These are phyloP conservation scores for Castanea crenata DNA, from an alignment of 306 rosid genomes.

Conservation along the genomic window DNA sequence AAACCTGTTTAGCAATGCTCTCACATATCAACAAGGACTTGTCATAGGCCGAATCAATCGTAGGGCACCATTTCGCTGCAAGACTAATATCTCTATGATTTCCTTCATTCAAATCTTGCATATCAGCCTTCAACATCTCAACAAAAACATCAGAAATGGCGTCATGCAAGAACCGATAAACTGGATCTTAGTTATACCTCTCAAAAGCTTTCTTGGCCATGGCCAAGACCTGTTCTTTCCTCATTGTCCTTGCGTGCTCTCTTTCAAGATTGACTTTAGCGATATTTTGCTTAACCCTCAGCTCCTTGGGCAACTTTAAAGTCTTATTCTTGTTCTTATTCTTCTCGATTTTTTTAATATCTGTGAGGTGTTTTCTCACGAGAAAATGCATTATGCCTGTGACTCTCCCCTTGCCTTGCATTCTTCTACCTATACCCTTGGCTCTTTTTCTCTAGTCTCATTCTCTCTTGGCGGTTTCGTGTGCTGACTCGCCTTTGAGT, in stretches of 20 bases:
- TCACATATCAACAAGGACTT: constrained; percentile 58
- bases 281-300: no score
- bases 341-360: no score
- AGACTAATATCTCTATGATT: constrained; percentile 39
- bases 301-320: no score
- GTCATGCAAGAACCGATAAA: constrained; percentile 42
- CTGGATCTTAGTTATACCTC: constrained; percentile 31
- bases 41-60: constrained; percentile 62
- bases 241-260: no score
- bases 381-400: no score
- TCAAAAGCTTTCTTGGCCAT: constrained; percentile 59
- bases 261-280: no score
- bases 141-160: constrained; percentile 51
- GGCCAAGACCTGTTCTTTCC: constrained; percentile 22
- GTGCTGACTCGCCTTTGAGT: constrained; percentile 38
- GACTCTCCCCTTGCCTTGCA: no score
- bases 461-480: constrained; percentile 23
- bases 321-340: no score
- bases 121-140: constrained; percentile 45
- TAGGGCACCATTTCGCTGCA: constrained; percentile 80
- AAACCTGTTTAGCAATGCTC: constrained; percentile 54
- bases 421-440: background rate
- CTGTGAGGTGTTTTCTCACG: background rate
- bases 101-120: constrained; percentile 33
- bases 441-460: constrained; percentile 21